Percentiles rank a stretch among this genome's conserved stretches.
Evolutionary conservation across 2,329 filamentous ascomycete genomes (phyloP).

Genomic region (Arachnopeziza araneosa): DNA sequence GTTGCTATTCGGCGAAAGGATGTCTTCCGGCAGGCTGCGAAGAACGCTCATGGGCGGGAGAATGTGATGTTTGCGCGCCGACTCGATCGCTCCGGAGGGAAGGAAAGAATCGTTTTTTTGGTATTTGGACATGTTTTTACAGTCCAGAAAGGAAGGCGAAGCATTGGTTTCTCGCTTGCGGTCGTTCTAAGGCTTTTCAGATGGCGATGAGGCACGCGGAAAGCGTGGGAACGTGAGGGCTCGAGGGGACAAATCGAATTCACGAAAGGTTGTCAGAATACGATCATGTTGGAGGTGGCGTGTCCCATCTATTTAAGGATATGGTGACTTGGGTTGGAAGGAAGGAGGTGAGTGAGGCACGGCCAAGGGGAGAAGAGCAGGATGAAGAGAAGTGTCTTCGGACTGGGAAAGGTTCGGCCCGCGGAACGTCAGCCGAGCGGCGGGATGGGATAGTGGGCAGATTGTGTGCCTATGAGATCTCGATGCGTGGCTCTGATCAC

Average conservation of each 20-base stretch:
- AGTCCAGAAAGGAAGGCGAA: not conserved
- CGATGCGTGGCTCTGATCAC: no score
- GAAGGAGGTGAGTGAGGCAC: slow-evolving; percentile 9
- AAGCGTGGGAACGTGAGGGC: not conserved
- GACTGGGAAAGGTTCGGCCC: not conserved
- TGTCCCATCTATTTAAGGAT: not conserved
- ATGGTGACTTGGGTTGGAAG: not conserved
- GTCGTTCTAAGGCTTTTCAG: not conserved
- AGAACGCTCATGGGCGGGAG: slow-evolving; percentile 16
- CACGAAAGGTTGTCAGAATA: not conserved
- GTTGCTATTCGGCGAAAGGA: slow-evolving; percentile 7
- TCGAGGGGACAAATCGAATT: no score
- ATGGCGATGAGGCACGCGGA: not conserved
- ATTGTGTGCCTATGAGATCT: no score
- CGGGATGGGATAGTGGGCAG: no score
- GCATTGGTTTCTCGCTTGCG: not conserved
- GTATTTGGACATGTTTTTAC: slow-evolving; percentile 13
- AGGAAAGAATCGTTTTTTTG: slow-evolving; percentile 24
- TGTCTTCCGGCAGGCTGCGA: slow-evolving; percentile 18
- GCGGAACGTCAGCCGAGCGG: no score
- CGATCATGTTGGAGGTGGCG: not conserved
- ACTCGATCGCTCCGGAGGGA: slow-evolving; percentile 23
- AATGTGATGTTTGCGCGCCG: slow-evolving; percentile 11
- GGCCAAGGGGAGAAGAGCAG: not conserved
- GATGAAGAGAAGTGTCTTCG: not conserved